These are phyloP conservation scores for Inonotus hispidus DNA, from an alignment of 1,284 basidiomycete species.

Conservation along the genomic window DNA sequence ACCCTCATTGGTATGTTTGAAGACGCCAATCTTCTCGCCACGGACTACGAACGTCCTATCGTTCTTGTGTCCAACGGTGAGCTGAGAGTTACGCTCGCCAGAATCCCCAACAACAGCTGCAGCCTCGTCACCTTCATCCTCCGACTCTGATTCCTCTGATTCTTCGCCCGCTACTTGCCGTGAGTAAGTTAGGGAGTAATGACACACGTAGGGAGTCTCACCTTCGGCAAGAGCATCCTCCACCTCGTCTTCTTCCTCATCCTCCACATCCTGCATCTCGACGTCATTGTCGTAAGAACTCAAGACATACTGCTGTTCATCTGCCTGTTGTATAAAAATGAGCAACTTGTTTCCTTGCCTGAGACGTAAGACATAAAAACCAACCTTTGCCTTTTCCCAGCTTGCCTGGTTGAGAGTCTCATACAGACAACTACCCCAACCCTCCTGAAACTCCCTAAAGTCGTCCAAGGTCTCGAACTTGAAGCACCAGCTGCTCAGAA, in stretches of 20 bases:
- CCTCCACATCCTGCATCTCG: conserved; percentile 75
- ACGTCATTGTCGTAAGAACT: conserved; percentile 69
- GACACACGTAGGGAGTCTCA: not conserved
- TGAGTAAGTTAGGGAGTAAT: not conserved
- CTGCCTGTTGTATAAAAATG: conserved; percentile 38
- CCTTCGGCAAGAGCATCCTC: conserved; percentile 48
- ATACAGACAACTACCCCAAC: conserved; percentile 76
- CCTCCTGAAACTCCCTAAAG: conserved; percentile 61
- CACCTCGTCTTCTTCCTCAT: conserved; percentile 68
- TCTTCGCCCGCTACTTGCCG: conserved; percentile 41
- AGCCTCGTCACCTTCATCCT: conserved; percentile 55
- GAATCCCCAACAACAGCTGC: conserved; percentile 37
- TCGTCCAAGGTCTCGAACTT: conserved; percentile 57
- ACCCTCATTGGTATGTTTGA: conserved; percentile 76
- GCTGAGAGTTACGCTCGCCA: conserved; percentile 79
- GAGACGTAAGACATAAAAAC: conserved; percentile 12
- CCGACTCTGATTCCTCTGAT: conserved; percentile 41
- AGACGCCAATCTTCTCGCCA: conserved; percentile 97
- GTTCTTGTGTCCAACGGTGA: conserved; percentile 95
- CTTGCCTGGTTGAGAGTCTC: conserved; percentile 72
- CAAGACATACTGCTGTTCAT: conserved; percentile 76
- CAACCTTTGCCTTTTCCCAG: conserved; percentile 83
- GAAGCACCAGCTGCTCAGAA: conserved; percentile 80
- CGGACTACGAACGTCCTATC: conserved; percentile 95
- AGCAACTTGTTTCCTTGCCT: not conserved